phyloP scores from a whole-genome alignment of 352 stramenopile species.

The Globisporangium nunn region DNA sequence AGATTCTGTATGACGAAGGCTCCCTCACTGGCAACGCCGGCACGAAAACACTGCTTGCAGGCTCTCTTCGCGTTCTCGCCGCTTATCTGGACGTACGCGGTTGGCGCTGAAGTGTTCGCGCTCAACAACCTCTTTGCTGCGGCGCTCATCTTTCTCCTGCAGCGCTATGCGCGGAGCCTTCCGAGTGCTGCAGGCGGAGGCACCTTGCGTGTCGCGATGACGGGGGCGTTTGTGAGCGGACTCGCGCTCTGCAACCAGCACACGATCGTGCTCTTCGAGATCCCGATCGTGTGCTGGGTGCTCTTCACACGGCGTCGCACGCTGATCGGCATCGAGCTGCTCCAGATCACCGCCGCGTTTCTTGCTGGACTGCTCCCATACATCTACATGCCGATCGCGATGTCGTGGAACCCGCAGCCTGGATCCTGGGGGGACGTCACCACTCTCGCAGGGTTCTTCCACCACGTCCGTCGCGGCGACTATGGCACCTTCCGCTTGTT shows the following conservation, averaged over 20 bases:
- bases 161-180: constrained; percentile 32
- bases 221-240: constrained; percentile 86
- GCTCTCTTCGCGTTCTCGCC: constrained; percentile 89
- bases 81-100: constrained; percentile 93
- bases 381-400: constrained; percentile 77
- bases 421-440: constrained; percentile 92
- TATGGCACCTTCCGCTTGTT: constrained; percentile 94
- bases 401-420: constrained; percentile 54
- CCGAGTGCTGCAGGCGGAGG: constrained; percentile 1
- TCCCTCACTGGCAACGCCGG: background rate
- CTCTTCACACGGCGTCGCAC: constrained; percentile 37
- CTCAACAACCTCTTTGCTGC: constrained; percentile 93
- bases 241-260: constrained; percentile 95
- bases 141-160: constrained; percentile 58
- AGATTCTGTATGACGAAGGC: too few species aligned
- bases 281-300: constrained; percentile 82
- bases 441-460: constrained; percentile 77
- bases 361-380: constrained; percentile 76
- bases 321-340: constrained; percentile 31
- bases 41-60: constrained; percentile 12
- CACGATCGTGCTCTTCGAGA: constrained; percentile 90
- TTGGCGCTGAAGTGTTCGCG: constrained; percentile 93
- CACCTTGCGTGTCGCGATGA: constrained; percentile 13
- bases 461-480: constrained; percentile 89
- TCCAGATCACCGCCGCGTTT: constrained; percentile 44